Base-by-base conservation (phyloP, 176 grass and related monocot species). In the Zoysia pacifica region DNA sequence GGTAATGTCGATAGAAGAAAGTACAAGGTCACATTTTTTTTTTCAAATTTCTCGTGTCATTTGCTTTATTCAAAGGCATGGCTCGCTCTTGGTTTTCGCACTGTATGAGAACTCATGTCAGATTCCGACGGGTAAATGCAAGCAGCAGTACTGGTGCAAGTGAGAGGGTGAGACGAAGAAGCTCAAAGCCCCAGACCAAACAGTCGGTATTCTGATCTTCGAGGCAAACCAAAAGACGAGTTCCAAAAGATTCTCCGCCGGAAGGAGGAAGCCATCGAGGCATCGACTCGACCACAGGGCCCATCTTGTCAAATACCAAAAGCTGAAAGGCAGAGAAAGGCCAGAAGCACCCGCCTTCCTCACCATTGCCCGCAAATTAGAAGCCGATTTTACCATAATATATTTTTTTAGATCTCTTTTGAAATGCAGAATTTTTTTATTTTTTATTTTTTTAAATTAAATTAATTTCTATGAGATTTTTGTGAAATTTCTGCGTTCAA, bases 221-320 rank as follows among this genome's bases (percentile, higher is more conserved):
- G 28, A 70, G 70, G 75, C 72, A 71, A 59, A 45, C 39, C 41
- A 61, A 70, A 75, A 69, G 60, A 51, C 37, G 82, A 6, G 43
- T 49, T 86, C 48, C 75, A 68, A 84, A 81, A 89, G 86, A 92
- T 92, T 86, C 83, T 69, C 86, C 43, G 9, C 74, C 60, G 82
- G 64, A 86, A 62, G 65, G 81, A 86, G 65, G 76, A 86, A 76
- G 58, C 65, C 41, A 86, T 50, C 71, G 40, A 73, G 54, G 54
- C 66, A 85, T 63, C 61, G 65, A 65, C 48, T 70, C 44, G 65
- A 65, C 67, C 78, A 59, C 6, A 3, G 65, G 35, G 60, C 11
- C 80, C 60, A 83, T 91, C 82, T 88, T 85, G 82, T 88, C 85
- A 78, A 64, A 81, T 56, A 56, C 68, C 62, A 87, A 28, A 87